Evolutionary conservation across 2,329 filamentous ascomycete genomes (phyloP), one percentile per base, ranked within the genome.

Genomic region (Fusarium bulbicola): DNA sequence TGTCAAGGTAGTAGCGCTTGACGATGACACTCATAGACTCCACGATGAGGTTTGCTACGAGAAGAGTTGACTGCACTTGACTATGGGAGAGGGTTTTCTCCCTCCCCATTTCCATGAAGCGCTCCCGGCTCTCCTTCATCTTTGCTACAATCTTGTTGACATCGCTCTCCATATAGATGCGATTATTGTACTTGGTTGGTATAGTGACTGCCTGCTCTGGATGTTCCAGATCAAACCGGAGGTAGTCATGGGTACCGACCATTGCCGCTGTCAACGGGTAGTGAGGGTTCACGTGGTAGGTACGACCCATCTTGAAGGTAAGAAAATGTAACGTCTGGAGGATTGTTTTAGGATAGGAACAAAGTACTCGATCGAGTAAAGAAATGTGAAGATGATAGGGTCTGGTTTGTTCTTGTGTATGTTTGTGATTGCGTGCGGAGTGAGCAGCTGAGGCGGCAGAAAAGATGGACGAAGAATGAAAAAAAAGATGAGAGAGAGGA

Each of bases 1-100:
- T 45, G 21, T 50, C 45, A 7, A 67, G 15, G 9, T 68, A 74
- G 36, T 65, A 60, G 2, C 74, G 45, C 3, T 63, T 59, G 16
- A 73, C 11, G 1, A 12, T 20, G n/a, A 63, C 53, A 2, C 24
- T 50, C 10, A 57, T 60, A 0, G n/a, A 20, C 0, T 61, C 49
- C 1, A 46, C 34, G 5, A 68, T 15, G 7, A 26, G n/a, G 4
- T 30, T 53, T 1, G 68, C 71, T 2, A 45, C 24, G 0, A 18
- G 3, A 3, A 71, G 42, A 2, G 64, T 30, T 3, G 53, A 24
- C 6, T 37, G 16, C 0, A 76, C 28, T 2, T 53, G 54, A 3
- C 30, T 34, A 2, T 30, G 54, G 40, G 24, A 24, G 15, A 66
- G 18, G 5, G 60, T 46, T 7, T 45, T 18, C 13, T 63, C 34